Percentiles rank a stretch among this genome's conserved stretches.
phyloP scores from a whole-genome alignment of 2,329 filamentous ascomycete genomes.

The Fusarium sp. region DNA sequence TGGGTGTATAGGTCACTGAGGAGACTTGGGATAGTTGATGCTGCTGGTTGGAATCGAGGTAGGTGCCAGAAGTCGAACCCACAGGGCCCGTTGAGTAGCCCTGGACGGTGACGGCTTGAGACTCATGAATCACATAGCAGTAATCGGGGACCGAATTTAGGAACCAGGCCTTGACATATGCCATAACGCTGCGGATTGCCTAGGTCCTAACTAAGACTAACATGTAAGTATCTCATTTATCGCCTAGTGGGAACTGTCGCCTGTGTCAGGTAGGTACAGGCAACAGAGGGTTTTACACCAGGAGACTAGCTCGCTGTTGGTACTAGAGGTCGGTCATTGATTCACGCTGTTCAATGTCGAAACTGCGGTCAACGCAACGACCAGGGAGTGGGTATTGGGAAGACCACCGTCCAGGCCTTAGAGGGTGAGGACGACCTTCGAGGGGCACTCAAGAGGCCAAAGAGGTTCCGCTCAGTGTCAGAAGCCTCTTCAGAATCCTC shows the following conservation, averaged over 20 bases:
- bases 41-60: not conserved
- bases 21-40: not conserved
- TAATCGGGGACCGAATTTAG: not conserved
- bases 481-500: not conserved
- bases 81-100: not conserved
- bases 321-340: not conserved
- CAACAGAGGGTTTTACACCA: not conserved
- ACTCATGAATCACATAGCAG: not conserved
- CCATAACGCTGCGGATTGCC: not conserved
- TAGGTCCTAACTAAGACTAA: not conserved
- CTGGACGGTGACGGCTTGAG: accelerated
- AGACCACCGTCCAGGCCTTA: accelerated
- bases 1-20: not conserved
- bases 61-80: not conserved
- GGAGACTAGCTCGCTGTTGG: not conserved
- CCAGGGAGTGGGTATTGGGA: not conserved
- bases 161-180: not conserved
- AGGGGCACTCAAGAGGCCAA: not conserved
- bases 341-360: not conserved
- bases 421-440: not conserved
- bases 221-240: too few species aligned
- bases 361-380: too few species aligned
- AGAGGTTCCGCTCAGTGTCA: not conserved
- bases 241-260: not conserved
- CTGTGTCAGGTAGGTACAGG: not conserved